These are phyloP conservation scores for Gossypium stocksii DNA, from an alignment of 345 rosid genomes.

Conservation along the genomic window DNA sequence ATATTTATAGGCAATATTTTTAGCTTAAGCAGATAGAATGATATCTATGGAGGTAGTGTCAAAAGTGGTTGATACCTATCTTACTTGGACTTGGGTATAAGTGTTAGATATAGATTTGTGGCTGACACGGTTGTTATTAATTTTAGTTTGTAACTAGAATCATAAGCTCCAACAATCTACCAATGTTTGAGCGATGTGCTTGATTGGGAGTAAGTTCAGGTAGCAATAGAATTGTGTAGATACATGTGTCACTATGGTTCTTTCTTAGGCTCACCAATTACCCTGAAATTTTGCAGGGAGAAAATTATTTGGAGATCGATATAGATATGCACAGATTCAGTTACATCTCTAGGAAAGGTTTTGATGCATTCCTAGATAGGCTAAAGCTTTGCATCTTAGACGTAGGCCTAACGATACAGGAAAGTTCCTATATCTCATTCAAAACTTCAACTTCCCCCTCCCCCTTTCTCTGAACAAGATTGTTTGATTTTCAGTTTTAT, in stretches of 20 bases:
- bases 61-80: too few species aligned
- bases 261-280: neutral
- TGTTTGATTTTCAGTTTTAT: constrained; percentile 3
- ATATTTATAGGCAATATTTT: too few species aligned
- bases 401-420: constrained; percentile 97
- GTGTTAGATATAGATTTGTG: too few species aligned
- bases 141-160: neutral
- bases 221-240: neutral
- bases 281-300: constrained; percentile 52
- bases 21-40: too few species aligned
- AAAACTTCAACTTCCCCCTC: neutral
- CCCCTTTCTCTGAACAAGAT: neutral
- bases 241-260: neutral
- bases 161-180: neutral
- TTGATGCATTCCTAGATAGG: constrained; percentile 75
- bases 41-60: too few species aligned
- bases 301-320: constrained; percentile 82
- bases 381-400: constrained; percentile 72
- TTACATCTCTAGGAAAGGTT: constrained; percentile 87
- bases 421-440: constrained; percentile 12
- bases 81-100: too few species aligned
- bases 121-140: too few species aligned
- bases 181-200: neutral
- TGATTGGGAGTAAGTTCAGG: neutral
- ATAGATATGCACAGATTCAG: constrained; percentile 96